These are phyloP conservation scores for Scytalidium sp. DNA, from an alignment of 2,329 filamentous ascomycete genomes.

Conservation along the genomic window DNA sequence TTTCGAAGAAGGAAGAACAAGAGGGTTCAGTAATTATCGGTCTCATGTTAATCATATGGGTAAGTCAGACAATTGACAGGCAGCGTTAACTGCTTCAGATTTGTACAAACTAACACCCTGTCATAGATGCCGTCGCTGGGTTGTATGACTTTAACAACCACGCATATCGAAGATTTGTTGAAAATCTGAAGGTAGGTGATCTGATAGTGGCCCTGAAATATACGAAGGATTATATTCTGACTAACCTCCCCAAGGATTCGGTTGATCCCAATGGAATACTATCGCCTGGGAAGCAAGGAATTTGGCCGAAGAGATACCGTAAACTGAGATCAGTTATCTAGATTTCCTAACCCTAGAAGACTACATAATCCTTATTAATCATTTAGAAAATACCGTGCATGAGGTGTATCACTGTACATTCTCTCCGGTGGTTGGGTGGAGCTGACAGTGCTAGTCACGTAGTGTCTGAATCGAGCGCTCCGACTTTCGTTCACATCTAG, in stretches of 20 bases:
- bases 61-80: conserved; percentile 13
- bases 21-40: conserved; percentile 28
- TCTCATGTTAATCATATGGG: conserved; percentile 39
- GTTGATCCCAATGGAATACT: conserved; percentile 36
- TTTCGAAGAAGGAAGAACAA: conserved; percentile 30
- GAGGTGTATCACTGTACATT: no score
- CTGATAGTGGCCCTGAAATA: background rate
- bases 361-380: no score
- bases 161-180: conserved; percentile 36
- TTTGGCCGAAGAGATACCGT: conserved; percentile 25
- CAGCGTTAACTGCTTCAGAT: background rate
- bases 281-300: conserved; percentile 36
- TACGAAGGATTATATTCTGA: background rate
- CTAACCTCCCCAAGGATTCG: conserved; percentile 23
- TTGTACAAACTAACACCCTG: background rate
- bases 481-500: no score
- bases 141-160: conserved; percentile 37
- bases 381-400: no score
- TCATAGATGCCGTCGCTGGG: no score
- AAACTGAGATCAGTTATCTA: background rate
- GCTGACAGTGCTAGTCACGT: no score
- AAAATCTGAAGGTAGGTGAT: conserved; percentile 33
- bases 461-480: no score
- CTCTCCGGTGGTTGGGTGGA: no score
- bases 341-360: no score